A percentile compares a stretch with the other conserved stretches of the same genome.
These are phyloP conservation scores for Kwoniella mangroviensis DNA, from an alignment of 768 basidiomycete genomes.

Conservation along the genomic window DNA sequence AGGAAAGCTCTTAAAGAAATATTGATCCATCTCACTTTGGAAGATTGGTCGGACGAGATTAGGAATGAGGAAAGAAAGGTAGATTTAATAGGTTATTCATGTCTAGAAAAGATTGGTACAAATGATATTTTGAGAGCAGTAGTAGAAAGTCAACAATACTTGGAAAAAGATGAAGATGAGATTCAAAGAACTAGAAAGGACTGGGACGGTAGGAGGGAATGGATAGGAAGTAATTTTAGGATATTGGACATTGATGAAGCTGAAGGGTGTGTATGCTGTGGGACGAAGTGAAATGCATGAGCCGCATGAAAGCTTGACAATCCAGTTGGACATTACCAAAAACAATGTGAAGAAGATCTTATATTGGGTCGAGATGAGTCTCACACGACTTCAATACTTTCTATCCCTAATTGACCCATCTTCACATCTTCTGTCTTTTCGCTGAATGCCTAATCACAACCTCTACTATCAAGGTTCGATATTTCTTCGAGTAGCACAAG, in stretches of 20 bases:
- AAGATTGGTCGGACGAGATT: neutral
- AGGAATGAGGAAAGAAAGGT: neutral
- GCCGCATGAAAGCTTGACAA: no score
- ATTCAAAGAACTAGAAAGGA: neutral
- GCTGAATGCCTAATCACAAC: no score
- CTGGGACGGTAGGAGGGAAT: neutral
- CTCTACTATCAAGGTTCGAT: no score
- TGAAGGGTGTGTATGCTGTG: neutral
- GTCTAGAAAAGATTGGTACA: neutral
- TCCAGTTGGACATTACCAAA: no score
- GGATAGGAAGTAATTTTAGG: neutral
- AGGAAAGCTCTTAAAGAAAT: neutral
- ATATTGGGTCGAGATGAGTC: no score
- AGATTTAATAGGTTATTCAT: neutral
- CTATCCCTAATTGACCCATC: no score
- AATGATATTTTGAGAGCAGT: neutral
- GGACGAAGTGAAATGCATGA: neutral
- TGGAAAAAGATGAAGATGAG: neutral
- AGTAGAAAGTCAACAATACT: neutral
- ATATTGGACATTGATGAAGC: neutral
- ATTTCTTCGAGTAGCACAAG: no score
- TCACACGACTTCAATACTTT: no score
- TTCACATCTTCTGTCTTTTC: no score
- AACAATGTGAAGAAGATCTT: no score
- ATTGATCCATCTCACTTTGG: neutral